phyloP scores from a whole-genome alignment of 768 basidiomycete genomes.

The Rhodosporidiobolus sp. region DNA sequence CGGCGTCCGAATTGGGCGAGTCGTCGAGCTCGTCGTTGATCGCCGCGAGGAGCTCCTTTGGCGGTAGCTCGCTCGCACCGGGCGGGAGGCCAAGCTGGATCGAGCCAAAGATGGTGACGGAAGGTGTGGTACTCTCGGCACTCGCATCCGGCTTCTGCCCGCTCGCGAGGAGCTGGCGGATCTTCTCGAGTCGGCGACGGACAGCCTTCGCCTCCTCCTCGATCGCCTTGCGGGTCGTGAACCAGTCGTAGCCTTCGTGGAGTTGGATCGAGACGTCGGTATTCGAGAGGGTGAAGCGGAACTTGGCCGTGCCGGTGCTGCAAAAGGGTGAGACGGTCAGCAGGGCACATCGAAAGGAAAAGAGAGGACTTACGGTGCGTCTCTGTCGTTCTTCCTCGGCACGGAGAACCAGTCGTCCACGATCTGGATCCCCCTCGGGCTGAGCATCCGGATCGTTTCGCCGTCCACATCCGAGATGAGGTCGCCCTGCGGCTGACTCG shows the following conservation, averaged over 20 bases:
- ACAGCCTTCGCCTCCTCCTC: constrained; percentile 85
- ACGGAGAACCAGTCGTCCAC: constrained; percentile 67
- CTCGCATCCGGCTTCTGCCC: constrained; percentile 81
- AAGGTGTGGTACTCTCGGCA: constrained; percentile 59
- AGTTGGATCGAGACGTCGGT: constrained; percentile 64
- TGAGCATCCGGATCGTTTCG: constrained; percentile 79
- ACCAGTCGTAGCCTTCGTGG: constrained; percentile 96
- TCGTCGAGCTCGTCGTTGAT: constrained; percentile 87
- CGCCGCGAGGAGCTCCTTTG: constrained; percentile 56
- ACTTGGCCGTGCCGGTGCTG: constrained; percentile 45
- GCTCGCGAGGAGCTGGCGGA: constrained; percentile 82
- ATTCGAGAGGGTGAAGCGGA: constrained; percentile 15
- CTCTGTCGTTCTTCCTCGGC: background rate
- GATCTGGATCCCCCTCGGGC: constrained; percentile 61
- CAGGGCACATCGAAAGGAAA: no score
- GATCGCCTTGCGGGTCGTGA: constrained; percentile 74
- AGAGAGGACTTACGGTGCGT: constrained; percentile 3
- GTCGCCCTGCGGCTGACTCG: constrained; percentile 33
- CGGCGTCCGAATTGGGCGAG: constrained; percentile 58
- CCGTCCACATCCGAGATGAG: constrained; percentile 57
- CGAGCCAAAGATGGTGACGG: constrained; percentile 83
- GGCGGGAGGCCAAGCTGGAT: constrained; percentile 84
- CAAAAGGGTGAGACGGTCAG: background rate
- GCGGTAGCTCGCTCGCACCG: constrained; percentile 51
- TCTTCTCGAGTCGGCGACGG: constrained; percentile 77